phyloP scores from a whole-genome alignment of 2,329 filamentous ascomycete genomes.

The Arthrocladium fulminans region DNA sequence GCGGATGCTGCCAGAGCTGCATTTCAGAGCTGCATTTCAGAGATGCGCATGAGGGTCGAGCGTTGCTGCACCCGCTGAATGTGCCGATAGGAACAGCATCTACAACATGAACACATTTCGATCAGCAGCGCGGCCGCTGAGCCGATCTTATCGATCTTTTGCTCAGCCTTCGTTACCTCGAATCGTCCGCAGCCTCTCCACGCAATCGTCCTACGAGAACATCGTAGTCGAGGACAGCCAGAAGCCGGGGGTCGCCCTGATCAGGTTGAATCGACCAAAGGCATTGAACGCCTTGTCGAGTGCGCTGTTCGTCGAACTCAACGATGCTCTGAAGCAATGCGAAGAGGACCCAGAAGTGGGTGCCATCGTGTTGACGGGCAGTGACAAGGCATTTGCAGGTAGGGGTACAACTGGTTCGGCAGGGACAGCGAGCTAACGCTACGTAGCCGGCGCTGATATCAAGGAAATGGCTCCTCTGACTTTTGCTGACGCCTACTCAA shows the following conservation, averaged over 20 bases:
- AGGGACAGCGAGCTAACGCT: no score
- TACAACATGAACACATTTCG: conserved; percentile 5
- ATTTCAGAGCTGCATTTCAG: not conserved
- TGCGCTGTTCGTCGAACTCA: conserved; percentile 83
- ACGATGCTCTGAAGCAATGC: conserved; percentile 63
- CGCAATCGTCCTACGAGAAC: conserved; percentile 57
- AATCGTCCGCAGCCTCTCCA: conserved; percentile 42
- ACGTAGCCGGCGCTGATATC: conserved; percentile 96
- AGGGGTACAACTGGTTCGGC: no score
- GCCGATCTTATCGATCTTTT: not conserved
- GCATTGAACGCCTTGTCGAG: conserved; percentile 89
- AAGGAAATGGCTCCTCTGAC: conserved; percentile 95
- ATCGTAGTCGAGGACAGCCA: conserved; percentile 68
- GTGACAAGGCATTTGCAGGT: conserved; percentile 81
- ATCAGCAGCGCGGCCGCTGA: not conserved
- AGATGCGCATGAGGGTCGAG: not conserved
- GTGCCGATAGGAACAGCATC: not conserved
- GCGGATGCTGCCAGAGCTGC: no score
- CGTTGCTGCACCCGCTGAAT: not conserved
- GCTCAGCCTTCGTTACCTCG: conserved; percentile 42
- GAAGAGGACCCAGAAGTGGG: conserved; percentile 61
- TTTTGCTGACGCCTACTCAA: conserved; percentile 78
- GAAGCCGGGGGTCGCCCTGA: conserved; percentile 79
- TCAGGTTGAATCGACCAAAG: conserved; percentile 88
- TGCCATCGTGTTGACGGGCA: conserved; percentile 80